phyloP scores from a whole-genome alignment of 805 yeast species.

The Ogataea pignaliae region DNA sequence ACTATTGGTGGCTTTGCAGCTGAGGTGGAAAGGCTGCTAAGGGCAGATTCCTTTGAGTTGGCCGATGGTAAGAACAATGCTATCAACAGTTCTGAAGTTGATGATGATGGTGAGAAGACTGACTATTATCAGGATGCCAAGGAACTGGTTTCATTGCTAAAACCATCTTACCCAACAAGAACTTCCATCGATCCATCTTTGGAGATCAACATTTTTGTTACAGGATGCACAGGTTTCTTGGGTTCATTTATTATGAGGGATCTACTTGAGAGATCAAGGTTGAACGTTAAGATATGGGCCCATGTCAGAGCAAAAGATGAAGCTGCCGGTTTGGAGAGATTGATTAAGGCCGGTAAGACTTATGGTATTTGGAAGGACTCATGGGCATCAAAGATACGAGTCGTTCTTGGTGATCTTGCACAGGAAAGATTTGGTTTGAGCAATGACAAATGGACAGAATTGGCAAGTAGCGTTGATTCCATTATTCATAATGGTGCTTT shows the following conservation, averaged over 20 bases:
- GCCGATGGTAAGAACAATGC: conserved; percentile 32
- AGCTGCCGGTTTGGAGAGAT: conserved; percentile 69
- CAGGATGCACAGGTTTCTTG: conserved; percentile 95
- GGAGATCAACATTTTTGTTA: conserved; percentile 59
- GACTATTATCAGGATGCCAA: conserved; percentile 77
- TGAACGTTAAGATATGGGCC: conserved; percentile 62
- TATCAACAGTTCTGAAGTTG: conserved; percentile 21
- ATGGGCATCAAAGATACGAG: conserved; percentile 54
- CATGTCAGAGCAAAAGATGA: conserved; percentile 84
- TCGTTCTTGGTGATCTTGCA: conserved; percentile 81
- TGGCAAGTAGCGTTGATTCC: conserved; percentile 64
- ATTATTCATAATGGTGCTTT: conserved; percentile 96
- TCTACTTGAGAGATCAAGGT: conserved; percentile 50
- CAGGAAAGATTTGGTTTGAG: conserved; percentile 66
- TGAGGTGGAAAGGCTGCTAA: conserved; percentile 57
- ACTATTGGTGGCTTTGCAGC: conserved; percentile 75
- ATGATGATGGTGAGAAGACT: conserved; percentile 18
- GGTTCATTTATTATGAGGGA: conserved; percentile 88
- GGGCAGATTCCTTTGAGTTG: conserved; percentile 44
- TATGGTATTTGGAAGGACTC: conserved; percentile 76
- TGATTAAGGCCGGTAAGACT: conserved; percentile 68
- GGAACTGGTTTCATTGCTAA: conserved; percentile 39
- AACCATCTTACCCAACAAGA: conserved; percentile 42
- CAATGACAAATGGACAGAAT: conserved; percentile 49
- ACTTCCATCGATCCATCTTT: conserved; percentile 16